Evolutionary conservation across 2,329 filamentous ascomycete species (phyloP).

Genomic region (Colletotrichum lupini): DNA sequence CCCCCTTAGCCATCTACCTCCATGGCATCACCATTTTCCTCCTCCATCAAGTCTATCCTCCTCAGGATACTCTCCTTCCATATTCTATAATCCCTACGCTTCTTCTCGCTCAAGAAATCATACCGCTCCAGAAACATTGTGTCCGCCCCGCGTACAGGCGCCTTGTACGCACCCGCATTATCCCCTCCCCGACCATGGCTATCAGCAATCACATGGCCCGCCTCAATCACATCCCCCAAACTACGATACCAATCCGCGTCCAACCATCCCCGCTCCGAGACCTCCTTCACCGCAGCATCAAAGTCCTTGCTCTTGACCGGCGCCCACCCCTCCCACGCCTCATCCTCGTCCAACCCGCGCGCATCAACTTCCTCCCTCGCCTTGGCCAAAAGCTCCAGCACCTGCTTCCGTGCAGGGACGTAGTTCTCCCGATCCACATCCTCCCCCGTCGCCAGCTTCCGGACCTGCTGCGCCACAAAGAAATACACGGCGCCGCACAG

Average conservation of each 20-base stretch:
- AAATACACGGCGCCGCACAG: constrained; percentile 71
- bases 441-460: constrained; percentile 51
- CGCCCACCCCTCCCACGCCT: constrained; percentile 65
- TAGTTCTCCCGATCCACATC: constrained; percentile 57
- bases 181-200: constrained; percentile 37
- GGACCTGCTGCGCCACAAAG: constrained; percentile 65
- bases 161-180: constrained; percentile 40
- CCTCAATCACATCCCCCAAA: constrained; percentile 64
- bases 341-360: constrained; percentile 55
- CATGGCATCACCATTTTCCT: constrained; percentile 44
- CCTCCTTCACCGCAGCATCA: constrained; percentile 69
- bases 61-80: constrained; percentile 74
- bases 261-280: constrained; percentile 68
- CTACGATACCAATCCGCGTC: constrained; percentile 72
- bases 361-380: constrained; percentile 47
- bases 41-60: constrained; percentile 63
- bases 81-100: constrained; percentile 66
- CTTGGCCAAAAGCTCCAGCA: constrained; percentile 50
- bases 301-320: constrained; percentile 64
- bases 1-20: constrained; percentile 44
- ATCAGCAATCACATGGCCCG: constrained; percentile 34
- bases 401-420: constrained; percentile 52
- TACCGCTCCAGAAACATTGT: constrained; percentile 83
- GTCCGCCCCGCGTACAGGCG: constrained; percentile 62
- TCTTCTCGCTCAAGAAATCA: constrained; percentile 75